Percentiles rank a stretch among this genome's conserved stretches.
phyloP scores from a whole-genome alignment of 306 rosid species.

The Myrica gale region DNA sequence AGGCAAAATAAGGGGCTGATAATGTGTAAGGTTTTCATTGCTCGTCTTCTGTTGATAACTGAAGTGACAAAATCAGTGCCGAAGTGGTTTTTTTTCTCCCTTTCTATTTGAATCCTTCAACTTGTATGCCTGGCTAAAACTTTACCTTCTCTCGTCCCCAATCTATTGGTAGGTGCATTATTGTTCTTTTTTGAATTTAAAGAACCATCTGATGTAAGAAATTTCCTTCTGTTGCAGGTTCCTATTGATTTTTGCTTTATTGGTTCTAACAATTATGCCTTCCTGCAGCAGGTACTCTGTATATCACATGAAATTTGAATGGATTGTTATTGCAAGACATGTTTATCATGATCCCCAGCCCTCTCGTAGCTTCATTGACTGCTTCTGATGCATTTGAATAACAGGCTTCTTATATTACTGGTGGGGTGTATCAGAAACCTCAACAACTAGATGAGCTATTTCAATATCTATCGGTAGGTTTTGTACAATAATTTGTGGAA shows the following conservation, averaged over 20 bases:
- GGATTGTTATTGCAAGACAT: constrained; percentile 21
- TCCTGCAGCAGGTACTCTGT: constrained; percentile 86
- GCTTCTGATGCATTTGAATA: constrained; percentile 30
- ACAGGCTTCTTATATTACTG: constrained; percentile 91
- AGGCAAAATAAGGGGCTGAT: no score
- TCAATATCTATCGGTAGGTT: constrained; percentile 86
- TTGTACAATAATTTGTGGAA: not conserved
- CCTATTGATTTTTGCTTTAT: constrained; percentile 88
- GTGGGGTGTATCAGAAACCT: constrained; percentile 92
- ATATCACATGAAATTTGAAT: constrained; percentile 16
- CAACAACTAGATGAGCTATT: constrained; percentile 79
- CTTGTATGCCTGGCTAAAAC: no score
- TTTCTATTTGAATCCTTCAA: no score
- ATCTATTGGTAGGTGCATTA: no score
- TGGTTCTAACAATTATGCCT: constrained; percentile 81
- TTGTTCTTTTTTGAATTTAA: not conserved
- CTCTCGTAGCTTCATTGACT: constrained; percentile 27
- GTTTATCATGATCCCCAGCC: constrained; percentile 10
- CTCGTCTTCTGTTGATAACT: no score
- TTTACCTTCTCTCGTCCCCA: no score
- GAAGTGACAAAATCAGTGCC: no score
- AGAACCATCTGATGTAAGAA: constrained; percentile 13
- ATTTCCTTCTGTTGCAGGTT: constrained; percentile 55
- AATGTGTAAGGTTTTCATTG: no score
- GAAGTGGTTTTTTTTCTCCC: no score